Percentiles rank a stretch among this genome's conserved stretches.
phyloP scores from a whole-genome alignment of 495 filamentous ascomycete species.

The Stereocaulon alpinum region DNA sequence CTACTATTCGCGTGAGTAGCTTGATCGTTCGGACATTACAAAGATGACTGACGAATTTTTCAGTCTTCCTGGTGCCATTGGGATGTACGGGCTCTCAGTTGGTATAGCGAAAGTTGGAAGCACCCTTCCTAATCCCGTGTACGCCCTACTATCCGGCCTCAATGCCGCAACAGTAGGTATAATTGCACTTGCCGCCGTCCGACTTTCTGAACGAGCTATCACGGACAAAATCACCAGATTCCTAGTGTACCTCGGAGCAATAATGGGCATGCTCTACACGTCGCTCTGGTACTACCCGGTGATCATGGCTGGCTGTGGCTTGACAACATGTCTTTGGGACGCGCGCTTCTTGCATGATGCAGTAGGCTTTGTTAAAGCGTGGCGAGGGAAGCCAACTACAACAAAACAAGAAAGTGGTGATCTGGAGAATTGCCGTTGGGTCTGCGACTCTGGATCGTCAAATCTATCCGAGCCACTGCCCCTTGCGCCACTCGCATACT shows the following conservation, averaged over 20 bases:
- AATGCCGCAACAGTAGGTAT: conserved; percentile 74
- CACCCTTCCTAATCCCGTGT: conserved; percentile 53
- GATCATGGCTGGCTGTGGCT: conserved; percentile 51
- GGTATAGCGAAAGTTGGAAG: conserved; percentile 53
- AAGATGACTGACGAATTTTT: conserved; percentile 32
- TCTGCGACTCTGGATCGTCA: conserved; percentile 1
- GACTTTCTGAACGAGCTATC: conserved; percentile 64
- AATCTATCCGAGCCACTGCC: background rate
- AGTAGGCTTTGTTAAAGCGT: background rate
- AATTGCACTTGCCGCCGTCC: conserved; percentile 66
- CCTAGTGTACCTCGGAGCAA: conserved; percentile 57
- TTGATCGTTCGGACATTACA: conserved; percentile 43
- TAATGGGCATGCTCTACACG: conserved; percentile 64
- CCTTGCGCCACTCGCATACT: background rate
- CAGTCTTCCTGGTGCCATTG: conserved; percentile 64
- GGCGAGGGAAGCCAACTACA: background rate
- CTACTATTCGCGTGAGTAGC: conserved; percentile 53
- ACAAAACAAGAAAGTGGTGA: background rate
- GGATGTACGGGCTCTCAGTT: conserved; percentile 62
- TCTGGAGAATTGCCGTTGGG: conserved; percentile 2
- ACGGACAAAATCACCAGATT: conserved; percentile 60
- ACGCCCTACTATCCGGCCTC: conserved; percentile 66
- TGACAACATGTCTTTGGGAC: conserved; percentile 51
- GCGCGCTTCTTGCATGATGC: conserved; percentile 10
- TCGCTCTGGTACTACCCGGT: conserved; percentile 77